Conservation (phyloP, 1,284 basidiomycete species). For the Hemileia vastatrix region DNA sequence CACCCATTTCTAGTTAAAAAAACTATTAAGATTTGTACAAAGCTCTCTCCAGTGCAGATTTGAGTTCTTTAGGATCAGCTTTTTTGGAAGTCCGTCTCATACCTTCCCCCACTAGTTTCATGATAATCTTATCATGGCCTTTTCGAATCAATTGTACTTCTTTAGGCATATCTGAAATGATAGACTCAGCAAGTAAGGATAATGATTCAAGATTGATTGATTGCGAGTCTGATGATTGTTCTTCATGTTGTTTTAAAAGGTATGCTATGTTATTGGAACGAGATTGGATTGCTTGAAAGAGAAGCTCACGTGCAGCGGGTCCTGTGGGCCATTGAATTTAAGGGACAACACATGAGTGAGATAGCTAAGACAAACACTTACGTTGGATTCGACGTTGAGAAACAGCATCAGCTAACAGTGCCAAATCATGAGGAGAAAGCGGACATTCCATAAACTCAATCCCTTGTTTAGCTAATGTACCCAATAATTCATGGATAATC, state of each 20-base stretch:
- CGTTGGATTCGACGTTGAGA: background rate
- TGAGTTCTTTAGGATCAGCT: constrained; percentile 54
- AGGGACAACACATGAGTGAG: background rate
- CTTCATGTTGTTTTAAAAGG: no score
- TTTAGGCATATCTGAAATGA: constrained; percentile 47
- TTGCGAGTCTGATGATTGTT: background rate
- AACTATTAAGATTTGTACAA: no score
- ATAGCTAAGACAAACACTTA: background rate
- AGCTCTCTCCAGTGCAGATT: constrained; percentile 17
- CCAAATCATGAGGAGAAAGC: constrained; percentile 1
- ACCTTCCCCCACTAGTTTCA: constrained; percentile 76
- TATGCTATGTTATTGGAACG: no score
- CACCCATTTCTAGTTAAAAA: no score
- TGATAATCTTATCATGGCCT: constrained; percentile 72
- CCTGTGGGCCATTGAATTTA: background rate
- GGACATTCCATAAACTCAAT: constrained; percentile 14
- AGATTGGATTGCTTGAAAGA: constrained; percentile 1
- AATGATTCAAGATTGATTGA: no score
- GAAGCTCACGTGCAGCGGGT: constrained; percentile 13
- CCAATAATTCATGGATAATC: constrained; percentile 76
- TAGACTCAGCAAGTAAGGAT: constrained; percentile 17
- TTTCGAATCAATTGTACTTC: constrained; percentile 61
- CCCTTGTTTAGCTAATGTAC: constrained; percentile 57
- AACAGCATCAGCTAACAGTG: background rate
- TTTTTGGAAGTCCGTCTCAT: constrained; percentile 75